Conservation (phyloP, 257 asterid genomes). For the Henckelia pumila region DNA sequence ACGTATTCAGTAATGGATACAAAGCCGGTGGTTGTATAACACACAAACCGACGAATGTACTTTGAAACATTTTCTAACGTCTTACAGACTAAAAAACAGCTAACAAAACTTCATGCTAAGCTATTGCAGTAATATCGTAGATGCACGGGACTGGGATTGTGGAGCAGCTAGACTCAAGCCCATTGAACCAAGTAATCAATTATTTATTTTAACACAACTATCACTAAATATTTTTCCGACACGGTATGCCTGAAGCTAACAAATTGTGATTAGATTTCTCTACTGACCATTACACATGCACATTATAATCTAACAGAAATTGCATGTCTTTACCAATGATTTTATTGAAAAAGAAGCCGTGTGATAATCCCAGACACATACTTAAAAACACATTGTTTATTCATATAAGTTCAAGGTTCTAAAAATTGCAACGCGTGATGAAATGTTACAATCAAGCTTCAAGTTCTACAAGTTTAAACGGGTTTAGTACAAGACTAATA, state of each 20-base stretch:
- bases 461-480: background rate
- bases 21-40: background rate
- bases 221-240: background rate
- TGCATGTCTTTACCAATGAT: background rate
- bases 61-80: background rate
- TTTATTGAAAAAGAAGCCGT: background rate
- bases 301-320: background rate
- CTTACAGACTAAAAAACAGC: background rate
- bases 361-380: background rate
- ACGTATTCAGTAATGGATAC: conserved; percentile 12
- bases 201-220: background rate
- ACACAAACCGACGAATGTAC: background rate
- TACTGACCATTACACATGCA: background rate
- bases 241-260: background rate
- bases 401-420: background rate
- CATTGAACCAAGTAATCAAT: background rate
- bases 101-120: conserved; percentile 4
- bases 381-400: background rate
- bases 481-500: background rate
- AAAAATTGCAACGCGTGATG: background rate
- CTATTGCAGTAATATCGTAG: background rate
- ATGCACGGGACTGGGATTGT: background rate
- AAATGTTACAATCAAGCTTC: background rate
- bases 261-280: background rate
- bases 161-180: conserved; percentile 2